phyloP scores from a whole-genome alignment of 108 stramenopile genomes.

The Bacterosira constricta region DNA sequence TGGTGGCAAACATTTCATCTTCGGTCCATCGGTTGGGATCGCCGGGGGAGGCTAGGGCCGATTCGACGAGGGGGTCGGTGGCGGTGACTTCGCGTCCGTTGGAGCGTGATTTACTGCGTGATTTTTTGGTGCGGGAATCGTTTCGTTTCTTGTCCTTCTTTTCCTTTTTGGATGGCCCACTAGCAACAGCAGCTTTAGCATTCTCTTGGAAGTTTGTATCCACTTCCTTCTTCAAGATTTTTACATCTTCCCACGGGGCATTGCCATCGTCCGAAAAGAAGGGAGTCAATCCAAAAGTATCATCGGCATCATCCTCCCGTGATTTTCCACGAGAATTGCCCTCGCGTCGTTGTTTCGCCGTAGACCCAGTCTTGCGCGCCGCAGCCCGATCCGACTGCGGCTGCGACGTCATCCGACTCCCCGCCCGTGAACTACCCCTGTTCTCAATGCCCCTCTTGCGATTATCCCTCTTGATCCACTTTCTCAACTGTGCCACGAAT shows the following conservation, averaged over 20 bases:
- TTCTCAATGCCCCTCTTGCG: neutral
- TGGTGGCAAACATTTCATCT: conserved; percentile 86
- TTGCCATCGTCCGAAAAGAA: conserved; percentile 80
- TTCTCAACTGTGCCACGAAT: conserved; percentile 57
- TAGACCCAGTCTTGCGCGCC: too few species aligned
- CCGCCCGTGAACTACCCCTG: neutral
- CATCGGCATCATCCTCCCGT: conserved; percentile 4
- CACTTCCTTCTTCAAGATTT: too few species aligned
- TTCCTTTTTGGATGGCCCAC: too few species aligned
- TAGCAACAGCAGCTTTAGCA: too few species aligned
- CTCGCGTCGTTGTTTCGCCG: too few species aligned
- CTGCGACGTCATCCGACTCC: too few species aligned
- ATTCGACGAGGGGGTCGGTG: conserved; percentile 54
- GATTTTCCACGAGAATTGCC: too few species aligned
- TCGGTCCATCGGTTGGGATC: conserved; percentile 78
- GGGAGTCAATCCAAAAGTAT: conserved; percentile 58
- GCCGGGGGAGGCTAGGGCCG: conserved; percentile 62
- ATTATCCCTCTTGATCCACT: conserved; percentile 66
- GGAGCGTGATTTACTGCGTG: conserved; percentile 20
- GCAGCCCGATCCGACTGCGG: too few species aligned
- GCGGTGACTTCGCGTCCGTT: conserved; percentile 46
- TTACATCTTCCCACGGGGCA: conserved; percentile 90
- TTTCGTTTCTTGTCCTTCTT: conserved; percentile 20
- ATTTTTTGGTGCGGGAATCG: conserved; percentile 22
- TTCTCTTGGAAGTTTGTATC: too few species aligned